A percentile compares a stretch with the other conserved stretches of the same genome.
These are phyloP conservation scores for Periglandula ipomoeae DNA, from an alignment of 2,329 filamentous ascomycete genomes.

Conservation along the genomic window DNA sequence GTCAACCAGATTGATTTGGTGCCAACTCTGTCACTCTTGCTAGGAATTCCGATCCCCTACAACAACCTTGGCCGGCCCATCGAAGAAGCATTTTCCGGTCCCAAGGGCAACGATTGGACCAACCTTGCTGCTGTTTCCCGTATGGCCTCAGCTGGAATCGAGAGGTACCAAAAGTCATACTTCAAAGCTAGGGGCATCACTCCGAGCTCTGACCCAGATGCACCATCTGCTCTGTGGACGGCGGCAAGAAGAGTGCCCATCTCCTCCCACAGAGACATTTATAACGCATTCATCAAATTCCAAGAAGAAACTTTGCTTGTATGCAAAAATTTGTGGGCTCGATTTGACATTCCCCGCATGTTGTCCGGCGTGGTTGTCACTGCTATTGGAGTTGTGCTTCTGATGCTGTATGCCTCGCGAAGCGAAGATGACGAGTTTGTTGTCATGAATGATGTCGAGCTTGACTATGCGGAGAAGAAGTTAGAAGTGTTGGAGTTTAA, in stretches of 20 bases:
- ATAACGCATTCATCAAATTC: constrained; percentile 59
- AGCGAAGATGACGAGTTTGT: constrained; percentile 46
- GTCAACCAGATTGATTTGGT: constrained; percentile 89
- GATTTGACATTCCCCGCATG: constrained; percentile 86
- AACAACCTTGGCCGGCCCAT: constrained; percentile 93
- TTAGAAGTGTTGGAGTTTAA: constrained; percentile 38
- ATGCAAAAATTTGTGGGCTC: constrained; percentile 81
- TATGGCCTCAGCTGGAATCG: constrained; percentile 74
- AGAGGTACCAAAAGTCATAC: constrained; percentile 82
- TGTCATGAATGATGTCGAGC: constrained; percentile 44
- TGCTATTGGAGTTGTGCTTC: constrained; percentile 53
- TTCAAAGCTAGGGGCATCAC: constrained; percentile 61
- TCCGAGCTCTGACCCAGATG: constrained; percentile 39
- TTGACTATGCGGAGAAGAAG: constrained; percentile 50
- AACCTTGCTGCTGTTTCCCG: constrained; percentile 71
- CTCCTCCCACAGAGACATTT: constrained; percentile 30
- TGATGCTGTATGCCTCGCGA: constrained; percentile 64
- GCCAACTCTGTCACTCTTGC: constrained; percentile 76
- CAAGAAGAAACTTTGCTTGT: constrained; percentile 69
- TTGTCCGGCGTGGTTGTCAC: constrained; percentile 66
- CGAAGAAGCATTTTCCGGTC: constrained; percentile 80
- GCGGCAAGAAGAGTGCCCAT: constrained; percentile 30
- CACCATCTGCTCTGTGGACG: constrained; percentile 33
- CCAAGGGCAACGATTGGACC: constrained; percentile 58
- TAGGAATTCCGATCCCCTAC: constrained; percentile 89